Evolutionary conservation across 2,329 filamentous ascomycete species (phyloP), one percentile per base, ranked within the genome.

Genomic region (Ophiognomonia clavigignenti-juglandacearum): DNA sequence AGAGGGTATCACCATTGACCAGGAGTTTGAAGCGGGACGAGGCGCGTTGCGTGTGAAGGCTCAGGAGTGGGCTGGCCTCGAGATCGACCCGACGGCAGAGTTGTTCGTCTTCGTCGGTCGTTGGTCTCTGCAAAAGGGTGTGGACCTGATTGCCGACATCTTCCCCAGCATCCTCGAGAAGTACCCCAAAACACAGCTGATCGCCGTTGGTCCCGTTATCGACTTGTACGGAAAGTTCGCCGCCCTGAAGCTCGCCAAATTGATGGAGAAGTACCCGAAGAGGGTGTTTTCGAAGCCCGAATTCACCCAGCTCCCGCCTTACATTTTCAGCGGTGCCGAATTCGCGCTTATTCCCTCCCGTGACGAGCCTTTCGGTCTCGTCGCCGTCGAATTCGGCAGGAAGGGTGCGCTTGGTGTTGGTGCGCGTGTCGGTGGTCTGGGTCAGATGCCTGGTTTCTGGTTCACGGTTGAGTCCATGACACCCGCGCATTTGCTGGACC

Each of bases 401-500:
- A 84, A 84, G 58, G 81, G 81, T 57, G 81, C 81, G 27, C 69
- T 85, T 38, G 81, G 81, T 57, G 78, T 85, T 47, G 81, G 81
- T 45, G 77, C 79, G 35, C 70, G 79, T 48, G 81, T 85, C 24
- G 81, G 81, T 54, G 81, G 81, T 47, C 70, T 84, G 14, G 79
- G 81, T 19, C 77, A 82, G 57, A 83, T 84, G 80, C 81, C 82
- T 19, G 82, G 82, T 32, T 85, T 81, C 77, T 85, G 82, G 82
- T 85, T 77, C 60, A 84, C 82, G 0, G 77, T 85, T 43, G 81
- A 85, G 58, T 82, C 78, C 0, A 78, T 73, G 6, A 78, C 77
- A 3, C 82, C 80, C 2, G 72, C 72, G 32, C 81, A 85, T 64
- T 64, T 83, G 43, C 66, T 83, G 47, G 73, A 76, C 36, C 82